Base-by-base conservation (phyloP, 257 asterid species). In the Capsicum rhomboideum region DNA sequence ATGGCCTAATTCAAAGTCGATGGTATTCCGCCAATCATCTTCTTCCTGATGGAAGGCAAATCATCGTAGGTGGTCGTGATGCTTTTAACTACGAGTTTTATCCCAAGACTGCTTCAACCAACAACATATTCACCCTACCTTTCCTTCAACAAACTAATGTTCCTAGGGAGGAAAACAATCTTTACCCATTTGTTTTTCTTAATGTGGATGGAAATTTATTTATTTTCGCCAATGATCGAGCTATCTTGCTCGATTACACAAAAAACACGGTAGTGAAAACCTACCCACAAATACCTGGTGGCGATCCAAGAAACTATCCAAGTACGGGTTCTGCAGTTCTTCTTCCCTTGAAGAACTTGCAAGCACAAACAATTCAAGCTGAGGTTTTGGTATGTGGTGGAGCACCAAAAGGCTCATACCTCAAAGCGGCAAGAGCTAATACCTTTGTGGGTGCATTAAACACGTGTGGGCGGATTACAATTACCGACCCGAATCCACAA, bases 321-420 rank as follows among this genome's bases (percentile, higher is more conserved):
- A 56, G 54, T 28, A 7, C 83, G 0, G 75, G 58, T 10, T 80
- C 83, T 21, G 58, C 72, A 1, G 12, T 80, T 13, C 74, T 80
- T 59, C 82, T 91, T 44, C 93, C 93, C 1, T 50, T 91, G 44
- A 89, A 53, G 71, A 88, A 84, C 44, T 81, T 86, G 13, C 52
- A 16, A 4, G 78, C 77, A 6, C 58, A 23, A 23, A 69, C 10
- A 1, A 13, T 80, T 0, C 34, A 7, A 53, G 89, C 88, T 7
- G 91, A 89, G 66, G 86, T 89, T 49, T 67, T 90, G 90, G 84
- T 89, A 11, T 90, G 93, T 21, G 93, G 92, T 0, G 92, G 93
- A 29, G 92, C 92, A 29, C 92, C 92, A 6, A 88, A 31, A 52
- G 93, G 90, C 2, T 84, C 93, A 13, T 89, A 56, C 54, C 8